A percentile compares a stretch with the other conserved stretches of the same genome.
Evolutionary conservation across 1,284 basidiomycete genomes (phyloP).

Genomic region (Cryptococcus sp.): DNA sequence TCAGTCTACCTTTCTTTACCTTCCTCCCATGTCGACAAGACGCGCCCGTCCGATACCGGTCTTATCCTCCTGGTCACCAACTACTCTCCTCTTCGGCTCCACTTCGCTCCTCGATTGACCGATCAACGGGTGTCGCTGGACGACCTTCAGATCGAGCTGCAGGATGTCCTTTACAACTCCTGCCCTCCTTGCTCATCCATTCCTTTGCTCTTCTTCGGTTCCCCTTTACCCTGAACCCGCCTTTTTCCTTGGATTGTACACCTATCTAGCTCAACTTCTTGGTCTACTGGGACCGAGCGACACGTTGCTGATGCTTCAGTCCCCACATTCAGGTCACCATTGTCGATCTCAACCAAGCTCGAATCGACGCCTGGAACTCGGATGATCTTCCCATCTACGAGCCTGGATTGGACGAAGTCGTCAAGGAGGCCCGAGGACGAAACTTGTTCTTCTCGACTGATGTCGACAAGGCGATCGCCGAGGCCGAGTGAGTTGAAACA

Average conservation of each 20-base stretch:
- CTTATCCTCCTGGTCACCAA: too few species aligned
- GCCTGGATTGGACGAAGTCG: conserved; percentile 91
- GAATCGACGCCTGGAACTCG: conserved; percentile 94
- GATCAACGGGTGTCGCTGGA: too few species aligned
- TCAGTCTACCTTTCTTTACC: conserved; percentile 13
- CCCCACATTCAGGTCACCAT: conserved; percentile 94
- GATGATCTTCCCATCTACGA: conserved; percentile 72
- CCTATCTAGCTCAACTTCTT: background rate
- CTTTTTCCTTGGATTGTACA: too few species aligned
- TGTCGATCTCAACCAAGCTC: conserved; percentile 90
- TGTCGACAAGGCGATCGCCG: conserved; percentile 84
- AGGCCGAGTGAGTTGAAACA: conserved; percentile 63
- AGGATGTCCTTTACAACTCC: too few species aligned
- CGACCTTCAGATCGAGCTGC: too few species aligned
- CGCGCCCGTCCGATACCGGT: too few species aligned
- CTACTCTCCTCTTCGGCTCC: too few species aligned
- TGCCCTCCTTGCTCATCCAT: too few species aligned
- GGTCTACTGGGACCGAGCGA: background rate
- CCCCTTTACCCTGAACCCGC: too few species aligned
- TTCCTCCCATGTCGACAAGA: background rate
- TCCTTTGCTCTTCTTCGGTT: too few species aligned
- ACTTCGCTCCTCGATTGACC: background rate
- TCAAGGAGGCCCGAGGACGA: conserved; percentile 77
- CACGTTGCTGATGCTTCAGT: conserved; percentile 45
- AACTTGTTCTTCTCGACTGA: conserved; percentile 98